A percentile compares a stretch with the other conserved stretches of the same genome.
phyloP scores from a whole-genome alignment of 2,329 filamentous ascomycete species.

The Cordyceps sp. region DNA sequence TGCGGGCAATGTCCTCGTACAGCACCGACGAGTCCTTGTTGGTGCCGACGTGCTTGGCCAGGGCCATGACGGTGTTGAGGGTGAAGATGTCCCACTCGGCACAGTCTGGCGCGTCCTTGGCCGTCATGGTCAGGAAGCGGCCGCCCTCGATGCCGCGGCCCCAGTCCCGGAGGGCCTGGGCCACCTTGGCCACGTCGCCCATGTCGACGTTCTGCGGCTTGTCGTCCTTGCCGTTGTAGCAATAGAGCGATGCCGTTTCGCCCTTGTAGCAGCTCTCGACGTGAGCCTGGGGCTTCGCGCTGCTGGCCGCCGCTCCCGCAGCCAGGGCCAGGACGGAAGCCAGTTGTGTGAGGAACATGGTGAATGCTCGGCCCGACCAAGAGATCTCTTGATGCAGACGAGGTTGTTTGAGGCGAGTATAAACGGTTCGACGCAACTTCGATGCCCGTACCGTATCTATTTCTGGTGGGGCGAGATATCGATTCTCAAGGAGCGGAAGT shows the following conservation, averaged over 20 bases:
- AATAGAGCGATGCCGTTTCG: slow-evolving; percentile 1
- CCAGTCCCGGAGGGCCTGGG: slow-evolving; percentile 1
- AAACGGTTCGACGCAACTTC: too few relatives aligned
- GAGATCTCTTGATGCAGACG: too few relatives aligned
- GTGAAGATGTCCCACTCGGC: slow-evolving; percentile 6
- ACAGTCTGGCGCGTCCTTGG: slow-evolving; percentile 4
- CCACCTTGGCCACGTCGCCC: slow-evolving; percentile 1
- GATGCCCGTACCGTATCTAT: too few relatives aligned
- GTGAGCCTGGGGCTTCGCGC: background rate
- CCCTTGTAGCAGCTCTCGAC: background rate
- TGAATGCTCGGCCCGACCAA: too few relatives aligned
- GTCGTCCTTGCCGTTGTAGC: slow-evolving; percentile 2
- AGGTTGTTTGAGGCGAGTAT: too few relatives aligned
- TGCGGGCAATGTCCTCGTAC: slow-evolving; percentile 8
- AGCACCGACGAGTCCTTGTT: slow-evolving; percentile 5
- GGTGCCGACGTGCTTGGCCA: slow-evolving; percentile 5
- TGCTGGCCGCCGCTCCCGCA: background rate
- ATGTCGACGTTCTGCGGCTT: slow-evolving; percentile 1
- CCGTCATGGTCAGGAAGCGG: slow-evolving; percentile 5
- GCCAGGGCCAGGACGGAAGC: background rate
- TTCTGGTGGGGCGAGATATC: too few relatives aligned
- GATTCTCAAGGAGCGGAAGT: too few relatives aligned
- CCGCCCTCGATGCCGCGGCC: background rate
- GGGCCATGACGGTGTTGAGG: background rate
- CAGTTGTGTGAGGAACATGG: background rate